Evolutionary conservation across 1,139 yeast species (phyloP), one percentile per base, ranked within the genome.

Genomic region (Arxiozyma slooffiae): DNA sequence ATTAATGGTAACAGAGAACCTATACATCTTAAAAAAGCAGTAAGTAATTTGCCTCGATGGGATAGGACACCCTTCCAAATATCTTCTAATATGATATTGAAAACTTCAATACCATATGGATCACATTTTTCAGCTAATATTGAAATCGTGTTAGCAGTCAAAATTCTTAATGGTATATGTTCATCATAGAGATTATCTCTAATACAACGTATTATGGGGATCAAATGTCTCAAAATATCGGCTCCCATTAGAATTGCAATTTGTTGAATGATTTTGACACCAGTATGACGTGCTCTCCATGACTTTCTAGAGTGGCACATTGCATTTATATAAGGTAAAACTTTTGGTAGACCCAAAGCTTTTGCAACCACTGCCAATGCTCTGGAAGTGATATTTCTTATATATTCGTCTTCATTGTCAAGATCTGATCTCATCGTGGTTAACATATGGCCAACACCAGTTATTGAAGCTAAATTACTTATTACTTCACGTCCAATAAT

Each of bases 91-190:
- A 79, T 73, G 1, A 72, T 66, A 8, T 65, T 69, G 66, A 92
- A 90, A 0, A 94, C 80, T 60, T 88, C 97, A 51, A 87, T 84
- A 47, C 98, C 98, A 67, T 85, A 88, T 0, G 98, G 98, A 22
- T 79, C 74, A 1, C 90, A 80, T n/a, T 85, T 83, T 47, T 87
- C 94, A 0, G 97, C 97, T 38, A 92, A 67, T 7, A 83, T 79
- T 0, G 94, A 73, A 1, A 90, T 60, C 0, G 96, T 81, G 37
- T 76, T 69, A 0, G 96, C 96, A 0, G 95, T 74, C 9, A 82
- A 75, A 4, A 78, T 77, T 49, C 94, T 71, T 0, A 88, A 86
- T 51, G 79, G 81, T 18, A 79, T 64, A 50, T 81, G 80, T 49
- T 85, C 89, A 64, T 90, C 97, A 0, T 73, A 70, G n/a, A 92